phyloP scores from a whole-genome alignment of 768 basidiomycete genomes.

The Filobasidium wieringae region DNA sequence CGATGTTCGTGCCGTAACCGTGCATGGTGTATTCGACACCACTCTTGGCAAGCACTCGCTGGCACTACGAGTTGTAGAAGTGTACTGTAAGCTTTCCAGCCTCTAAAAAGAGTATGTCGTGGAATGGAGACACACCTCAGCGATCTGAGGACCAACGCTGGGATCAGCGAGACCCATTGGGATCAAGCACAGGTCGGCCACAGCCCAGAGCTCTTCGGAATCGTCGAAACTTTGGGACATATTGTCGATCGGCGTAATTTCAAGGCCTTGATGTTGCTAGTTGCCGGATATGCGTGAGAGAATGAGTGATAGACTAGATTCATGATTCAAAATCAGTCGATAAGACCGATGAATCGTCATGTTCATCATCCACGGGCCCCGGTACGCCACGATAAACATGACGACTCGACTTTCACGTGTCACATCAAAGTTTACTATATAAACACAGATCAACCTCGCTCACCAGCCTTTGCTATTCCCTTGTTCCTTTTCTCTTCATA shows the following conservation, averaged over 20 bases:
- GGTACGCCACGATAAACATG: too few species aligned
- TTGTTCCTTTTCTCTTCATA: neutral
- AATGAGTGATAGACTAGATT: too few species aligned
- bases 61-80: slow-evolving; percentile 51
- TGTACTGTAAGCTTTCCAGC: too few species aligned
- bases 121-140: slow-evolving; percentile 38
- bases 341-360: too few species aligned
- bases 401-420: too few species aligned
- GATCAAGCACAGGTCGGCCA: slow-evolving; percentile 39
- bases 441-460: too few species aligned
- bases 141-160: slow-evolving; percentile 32
- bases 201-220: slow-evolving; percentile 26
- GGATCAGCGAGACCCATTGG: slow-evolving; percentile 32
- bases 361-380: too few species aligned
- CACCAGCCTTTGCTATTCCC: neutral
- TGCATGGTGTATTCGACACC: slow-evolving; percentile 64
- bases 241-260: too few species aligned
- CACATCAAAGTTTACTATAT: too few species aligned
- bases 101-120: slow-evolving; percentile 63
- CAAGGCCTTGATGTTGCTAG: too few species aligned
- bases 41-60: slow-evolving; percentile 65
- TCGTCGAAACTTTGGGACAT: neutral
- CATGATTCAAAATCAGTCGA: too few species aligned
- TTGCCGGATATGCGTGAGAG: too few species aligned
- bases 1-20: slow-evolving; percentile 1